Percentiles rank a stretch among this genome's conserved stretches.
Conservation (phyloP, 2,329 filamentous ascomycete species). For the Fusarium globosum region DNA sequence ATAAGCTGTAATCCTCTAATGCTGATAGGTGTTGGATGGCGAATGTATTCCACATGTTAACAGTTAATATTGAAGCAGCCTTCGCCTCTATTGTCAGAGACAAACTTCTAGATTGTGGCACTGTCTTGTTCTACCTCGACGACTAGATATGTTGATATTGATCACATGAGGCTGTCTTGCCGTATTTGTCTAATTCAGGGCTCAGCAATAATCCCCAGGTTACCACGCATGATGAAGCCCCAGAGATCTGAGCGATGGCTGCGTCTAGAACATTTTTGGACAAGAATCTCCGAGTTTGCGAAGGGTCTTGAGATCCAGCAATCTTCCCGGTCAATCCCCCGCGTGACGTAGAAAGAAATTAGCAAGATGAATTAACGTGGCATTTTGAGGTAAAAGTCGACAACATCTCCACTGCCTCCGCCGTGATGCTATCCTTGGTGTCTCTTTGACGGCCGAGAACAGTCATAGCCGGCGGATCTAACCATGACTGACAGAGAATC, state of each 20-base stretch:
- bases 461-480: slow-evolving; percentile 39
- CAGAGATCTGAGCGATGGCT: neutral
- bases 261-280: slow-evolving; percentile 22
- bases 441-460: neutral
- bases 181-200: neutral
- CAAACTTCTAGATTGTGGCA: neutral
- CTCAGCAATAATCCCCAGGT: neutral
- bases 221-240: neutral
- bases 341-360: slow-evolving; percentile 40
- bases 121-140: neutral
- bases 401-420: slow-evolving; percentile 33
- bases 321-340: slow-evolving; percentile 23
- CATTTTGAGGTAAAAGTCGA: slow-evolving; percentile 15
- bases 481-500: neutral
- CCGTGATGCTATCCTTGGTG: slow-evolving; percentile 35
- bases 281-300: slow-evolving; percentile 20
- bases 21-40: neutral
- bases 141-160: neutral
- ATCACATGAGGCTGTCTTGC: slow-evolving; percentile 1
- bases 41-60: neutral
- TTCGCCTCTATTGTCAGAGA: neutral
- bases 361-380: slow-evolving; percentile 35
- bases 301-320: slow-evolving; percentile 1
- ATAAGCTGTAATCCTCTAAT: neutral
- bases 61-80: too few species aligned